A percentile compares a stretch with the other conserved stretches of the same genome.
Conservation (phyloP, 108 stramenopile species). For the Cylindrotheca closterium region DNA sequence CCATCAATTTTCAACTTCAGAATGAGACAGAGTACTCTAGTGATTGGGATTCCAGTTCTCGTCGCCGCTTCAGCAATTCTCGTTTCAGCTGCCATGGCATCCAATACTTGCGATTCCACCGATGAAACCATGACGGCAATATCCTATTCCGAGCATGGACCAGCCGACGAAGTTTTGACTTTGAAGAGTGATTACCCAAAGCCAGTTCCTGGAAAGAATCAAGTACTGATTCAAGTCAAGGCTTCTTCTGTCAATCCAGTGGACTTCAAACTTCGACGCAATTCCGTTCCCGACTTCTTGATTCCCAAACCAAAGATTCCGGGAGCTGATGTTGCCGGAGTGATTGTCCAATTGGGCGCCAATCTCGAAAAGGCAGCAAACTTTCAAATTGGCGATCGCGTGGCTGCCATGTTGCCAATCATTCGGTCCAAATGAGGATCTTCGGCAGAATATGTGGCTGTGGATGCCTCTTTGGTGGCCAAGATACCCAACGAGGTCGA, state of each 20-base stretch:
- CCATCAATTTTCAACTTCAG: too few relatives aligned
- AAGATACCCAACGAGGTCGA: constrained; percentile 3
- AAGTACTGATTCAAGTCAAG: constrained; percentile 31
- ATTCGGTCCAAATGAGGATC: constrained; percentile 28
- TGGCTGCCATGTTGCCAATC: constrained; percentile 36
- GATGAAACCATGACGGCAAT: constrained; percentile 30
- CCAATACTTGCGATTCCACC: too few relatives aligned
- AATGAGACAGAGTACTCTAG: too few relatives aligned
- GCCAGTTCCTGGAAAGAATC: constrained; percentile 12
- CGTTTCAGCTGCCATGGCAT: too few relatives aligned
- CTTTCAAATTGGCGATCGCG: constrained; percentile 30
- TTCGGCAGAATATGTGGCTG: constrained; percentile 31
- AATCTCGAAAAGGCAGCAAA: constrained; percentile 13
- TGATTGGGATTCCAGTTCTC: too few relatives aligned
- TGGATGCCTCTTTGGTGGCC: constrained; percentile 12
- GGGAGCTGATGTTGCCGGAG: constrained; percentile 29
- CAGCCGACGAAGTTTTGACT: constrained; percentile 7
- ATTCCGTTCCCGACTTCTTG: constrained; percentile 18
- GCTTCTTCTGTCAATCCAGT: constrained; percentile 35
- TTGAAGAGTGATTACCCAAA: constrained; percentile 8
- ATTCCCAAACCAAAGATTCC: constrained; percentile 39
- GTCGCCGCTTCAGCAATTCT: too few relatives aligned
- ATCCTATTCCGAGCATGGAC: constrained; percentile 15
- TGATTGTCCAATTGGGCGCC: constrained; percentile 18
- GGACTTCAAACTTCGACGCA: constrained; percentile 35